Conservation (phyloP, 1,284 basidiomycete species). For the Earliella scabrosa region DNA sequence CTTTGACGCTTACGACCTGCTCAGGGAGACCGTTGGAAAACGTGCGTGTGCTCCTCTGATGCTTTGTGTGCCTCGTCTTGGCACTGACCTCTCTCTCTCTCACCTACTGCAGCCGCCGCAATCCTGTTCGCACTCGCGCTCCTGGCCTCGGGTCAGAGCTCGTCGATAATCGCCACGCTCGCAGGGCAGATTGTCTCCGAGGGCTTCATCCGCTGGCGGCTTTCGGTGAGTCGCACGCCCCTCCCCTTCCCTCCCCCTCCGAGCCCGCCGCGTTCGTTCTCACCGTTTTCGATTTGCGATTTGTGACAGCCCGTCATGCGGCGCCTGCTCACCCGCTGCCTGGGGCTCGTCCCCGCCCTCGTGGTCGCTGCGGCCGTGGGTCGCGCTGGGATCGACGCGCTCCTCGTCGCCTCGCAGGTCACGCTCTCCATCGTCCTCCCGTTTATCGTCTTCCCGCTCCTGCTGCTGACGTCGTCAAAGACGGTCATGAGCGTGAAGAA, state of each 20-base stretch:
- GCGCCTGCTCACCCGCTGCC: constrained; percentile 81
- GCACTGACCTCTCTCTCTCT: not conserved
- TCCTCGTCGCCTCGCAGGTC: constrained; percentile 91
- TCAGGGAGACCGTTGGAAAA: constrained; percentile 68
- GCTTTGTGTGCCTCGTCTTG: not conserved
- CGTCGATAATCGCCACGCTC: constrained; percentile 91
- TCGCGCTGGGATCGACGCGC: constrained; percentile 72
- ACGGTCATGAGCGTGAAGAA: constrained; percentile 68
- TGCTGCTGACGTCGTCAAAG: constrained; percentile 75
- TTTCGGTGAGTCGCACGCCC: constrained; percentile 62
- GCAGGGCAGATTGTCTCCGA: constrained; percentile 94
- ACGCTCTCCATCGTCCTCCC: constrained; percentile 88
- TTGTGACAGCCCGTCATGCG: constrained; percentile 82
- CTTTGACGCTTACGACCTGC: constrained; percentile 82
- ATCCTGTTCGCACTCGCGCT: constrained; percentile 87
- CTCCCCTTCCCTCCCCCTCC: no score
- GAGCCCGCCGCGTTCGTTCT: no score
- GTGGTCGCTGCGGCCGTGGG: constrained; percentile 81
- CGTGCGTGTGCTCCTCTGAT: constrained; percentile 45
- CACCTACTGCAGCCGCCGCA: constrained; percentile 60
- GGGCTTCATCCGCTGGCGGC: constrained; percentile 91
- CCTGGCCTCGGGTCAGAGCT: constrained; percentile 88
- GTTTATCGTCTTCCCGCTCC: constrained; percentile 82
- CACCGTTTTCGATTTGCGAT: no score
- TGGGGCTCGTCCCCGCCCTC: constrained; percentile 89